Percentiles rank a stretch among this genome's conserved stretches.
These are phyloP conservation scores for Neopestalotiopsis sp. DNA, from an alignment of 2,329 filamentous ascomycete genomes.

Conservation along the genomic window DNA sequence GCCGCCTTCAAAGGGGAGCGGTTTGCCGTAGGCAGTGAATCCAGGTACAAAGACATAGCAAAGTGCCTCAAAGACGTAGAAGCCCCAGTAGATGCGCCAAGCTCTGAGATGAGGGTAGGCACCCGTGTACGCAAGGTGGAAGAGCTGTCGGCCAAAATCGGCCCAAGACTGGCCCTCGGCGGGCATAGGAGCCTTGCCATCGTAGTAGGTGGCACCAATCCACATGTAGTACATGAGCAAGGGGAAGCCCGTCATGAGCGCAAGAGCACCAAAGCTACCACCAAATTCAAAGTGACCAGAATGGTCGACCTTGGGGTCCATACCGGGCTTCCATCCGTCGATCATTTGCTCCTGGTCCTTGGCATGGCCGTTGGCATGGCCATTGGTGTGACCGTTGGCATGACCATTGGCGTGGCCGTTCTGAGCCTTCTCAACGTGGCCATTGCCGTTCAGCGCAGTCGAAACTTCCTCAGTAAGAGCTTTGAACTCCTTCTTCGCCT, in stretches of 20 bases:
- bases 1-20: slow-evolving; percentile 79
- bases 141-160: slow-evolving; percentile 77
- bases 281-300: slow-evolving; percentile 82
- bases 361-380: slow-evolving; percentile 34
- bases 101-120: slow-evolving; percentile 84
- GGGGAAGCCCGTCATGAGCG: slow-evolving; percentile 95
- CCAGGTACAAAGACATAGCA: slow-evolving; percentile 89
- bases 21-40: slow-evolving; percentile 86
- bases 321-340: slow-evolving; percentile 65
- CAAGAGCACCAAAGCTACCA: slow-evolving; percentile 77
- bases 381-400: slow-evolving; percentile 39
- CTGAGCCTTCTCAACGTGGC: slow-evolving; percentile 31
- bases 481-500: slow-evolving; percentile 35
- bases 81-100: slow-evolving; percentile 94
- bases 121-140: slow-evolving; percentile 76
- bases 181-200: slow-evolving; percentile 78
- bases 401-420: slow-evolving; percentile 32
- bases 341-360: slow-evolving; percentile 42
- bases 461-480: slow-evolving; percentile 33
- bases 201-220: slow-evolving; percentile 92
- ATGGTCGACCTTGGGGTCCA: slow-evolving; percentile 67
- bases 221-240: slow-evolving; percentile 99
- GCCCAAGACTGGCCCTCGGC: slow-evolving; percentile 67
- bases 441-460: slow-evolving; percentile 30
- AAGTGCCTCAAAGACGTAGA: slow-evolving; percentile 82